Evolutionary conservation across 2,329 filamentous ascomycete species (phyloP), one percentile per base, ranked within the genome.

Genomic region (Colletotrichum eleusines): DNA sequence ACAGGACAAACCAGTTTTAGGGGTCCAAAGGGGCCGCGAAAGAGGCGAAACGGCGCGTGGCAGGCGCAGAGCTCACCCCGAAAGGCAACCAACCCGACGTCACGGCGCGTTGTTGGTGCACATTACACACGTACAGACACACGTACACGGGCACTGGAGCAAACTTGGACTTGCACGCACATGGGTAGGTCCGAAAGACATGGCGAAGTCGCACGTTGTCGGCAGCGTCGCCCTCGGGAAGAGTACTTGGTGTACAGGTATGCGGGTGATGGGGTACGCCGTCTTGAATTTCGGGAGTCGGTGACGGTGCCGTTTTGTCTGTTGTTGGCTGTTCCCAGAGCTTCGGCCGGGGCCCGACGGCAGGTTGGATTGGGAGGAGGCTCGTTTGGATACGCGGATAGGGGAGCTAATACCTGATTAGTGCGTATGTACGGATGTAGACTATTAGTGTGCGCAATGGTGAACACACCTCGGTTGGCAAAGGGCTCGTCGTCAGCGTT

Each of bases 401-500:
- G 50, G 28, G 48, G 28, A 16, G 6, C 16, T 6, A 9, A 18
- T 40, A 6, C 9, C 35, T 38, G n/a, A n/a, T n/a, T n/a, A n/a
- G n/a, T n/a, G n/a, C n/a, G n/a, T n/a, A n/a, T n/a, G n/a, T n/a
- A n/a, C n/a, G n/a, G n/a, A n/a, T n/a, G n/a, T n/a, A n/a, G n/a
- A n/a, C n/a, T n/a, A n/a, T n/a, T n/a, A n/a, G n/a, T n/a, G n/a
- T n/a, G n/a, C n/a, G n/a, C n/a, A n/a, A n/a, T n/a, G n/a, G n/a
- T n/a, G n/a, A n/a, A n/a, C 20, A 44, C n/a, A 44, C 16, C 18
- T 20, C 9, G 42, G 18, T 48, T 14, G 12, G 46, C 9, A 16
- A 16, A 12, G 31, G 48, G 26, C 26, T 50, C 46, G 67, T 66
- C 67, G 67, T 70, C 48, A 70, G 44, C 67, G 26, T 59, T n/a